phyloP scores from a whole-genome alignment of 202 grass and related monocot genomes.

The Musa balbisiana region DNA sequence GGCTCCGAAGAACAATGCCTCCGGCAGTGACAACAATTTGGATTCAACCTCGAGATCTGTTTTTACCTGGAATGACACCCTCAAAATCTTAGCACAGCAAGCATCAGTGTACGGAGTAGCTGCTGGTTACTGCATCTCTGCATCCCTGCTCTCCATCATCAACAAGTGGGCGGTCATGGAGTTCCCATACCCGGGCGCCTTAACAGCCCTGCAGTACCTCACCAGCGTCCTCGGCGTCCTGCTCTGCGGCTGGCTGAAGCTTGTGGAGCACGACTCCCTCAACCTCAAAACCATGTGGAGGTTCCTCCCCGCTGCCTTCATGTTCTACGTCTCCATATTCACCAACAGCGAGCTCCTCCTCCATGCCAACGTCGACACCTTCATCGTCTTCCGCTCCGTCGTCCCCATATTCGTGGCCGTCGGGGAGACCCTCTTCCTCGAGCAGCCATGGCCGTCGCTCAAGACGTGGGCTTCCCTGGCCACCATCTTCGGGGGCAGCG shows the following conservation, averaged over 20 bases:
- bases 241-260: slow-evolving; percentile 22
- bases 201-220: slow-evolving; percentile 32
- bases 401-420: slow-evolving; percentile 36
- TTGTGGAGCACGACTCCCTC: slow-evolving; percentile 27
- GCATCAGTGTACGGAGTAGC: slow-evolving; percentile 28
- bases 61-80: slow-evolving; percentile 4
- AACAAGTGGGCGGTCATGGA: slow-evolving; percentile 40
- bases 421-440: slow-evolving; percentile 37
- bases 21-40: neutral
- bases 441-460: slow-evolving; percentile 29
- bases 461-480: slow-evolving; percentile 31
- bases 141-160: slow-evolving; percentile 34
- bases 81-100: slow-evolving; percentile 15
- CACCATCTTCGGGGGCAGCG: slow-evolving; percentile 35
- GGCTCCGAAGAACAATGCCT: slow-evolving; percentile 4
- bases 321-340: slow-evolving; percentile 39
- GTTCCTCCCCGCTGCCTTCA: slow-evolving; percentile 34
- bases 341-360: slow-evolving; percentile 39
- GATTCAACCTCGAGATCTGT: neutral
- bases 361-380: slow-evolving; percentile 39
- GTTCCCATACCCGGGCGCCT: slow-evolving; percentile 27
- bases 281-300: slow-evolving; percentile 28
- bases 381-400: slow-evolving; percentile 38
- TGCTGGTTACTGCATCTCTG: slow-evolving; percentile 34
- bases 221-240: slow-evolving; percentile 32